Evolutionary conservation across 345 rosid genomes (phyloP).

Genomic region (Corchorus olitorius): DNA sequence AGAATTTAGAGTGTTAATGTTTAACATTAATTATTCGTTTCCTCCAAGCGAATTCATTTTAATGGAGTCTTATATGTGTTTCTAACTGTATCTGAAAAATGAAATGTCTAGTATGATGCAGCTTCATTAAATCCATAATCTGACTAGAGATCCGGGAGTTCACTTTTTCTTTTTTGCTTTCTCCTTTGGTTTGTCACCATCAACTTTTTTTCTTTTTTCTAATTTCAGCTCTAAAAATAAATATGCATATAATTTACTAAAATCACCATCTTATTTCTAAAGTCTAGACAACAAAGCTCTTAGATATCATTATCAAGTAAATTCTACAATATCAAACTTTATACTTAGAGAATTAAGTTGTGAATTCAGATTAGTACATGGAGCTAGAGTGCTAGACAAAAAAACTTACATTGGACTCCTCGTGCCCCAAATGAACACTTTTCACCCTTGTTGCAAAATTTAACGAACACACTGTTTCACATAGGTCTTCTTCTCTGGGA

Average conservation of each 20-base stretch:
- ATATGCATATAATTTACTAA: not conserved
- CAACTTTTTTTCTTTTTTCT: not conserved
- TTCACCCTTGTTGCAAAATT: conserved; percentile 72
- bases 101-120: not conserved
- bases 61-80: not conserved
- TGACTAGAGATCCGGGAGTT: not conserved
- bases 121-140: not conserved
- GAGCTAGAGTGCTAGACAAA: conserved; percentile 1
- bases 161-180: not conserved
- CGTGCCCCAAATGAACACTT: conserved; percentile 60
- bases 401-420: conserved; percentile 54
- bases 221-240: not conserved
- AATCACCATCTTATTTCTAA: not conserved
- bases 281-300: no score
- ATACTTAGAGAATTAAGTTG: not conserved
- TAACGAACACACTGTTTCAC: conserved; percentile 78
- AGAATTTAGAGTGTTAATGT: not conserved
- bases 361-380: not conserved
- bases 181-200: not conserved
- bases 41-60: not conserved
- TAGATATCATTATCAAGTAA: conserved; percentile 9
- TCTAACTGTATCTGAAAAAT: not conserved
- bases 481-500: conserved; percentile 77
- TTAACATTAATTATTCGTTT: not conserved
- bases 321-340: not conserved